phyloP scores from a whole-genome alignment of 2,329 filamentous ascomycete species.

The Shiraia sp. region DNA sequence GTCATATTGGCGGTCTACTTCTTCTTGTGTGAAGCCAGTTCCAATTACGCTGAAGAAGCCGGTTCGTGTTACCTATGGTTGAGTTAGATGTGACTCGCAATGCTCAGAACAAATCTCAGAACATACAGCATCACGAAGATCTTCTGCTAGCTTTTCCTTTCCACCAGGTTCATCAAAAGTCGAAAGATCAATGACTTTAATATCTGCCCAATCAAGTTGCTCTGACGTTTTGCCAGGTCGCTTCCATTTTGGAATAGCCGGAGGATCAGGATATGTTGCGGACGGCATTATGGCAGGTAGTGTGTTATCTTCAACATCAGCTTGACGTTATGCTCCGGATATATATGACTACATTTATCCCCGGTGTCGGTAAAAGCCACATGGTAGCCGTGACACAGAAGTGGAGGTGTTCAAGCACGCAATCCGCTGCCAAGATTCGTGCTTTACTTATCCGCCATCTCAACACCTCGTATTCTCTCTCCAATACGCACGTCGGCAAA shows the following conservation, averaged over 20 bases:
- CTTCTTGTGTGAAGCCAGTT: conserved; percentile 33
- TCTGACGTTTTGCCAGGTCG: conserved; percentile 29
- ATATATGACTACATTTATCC: conserved; percentile 2
- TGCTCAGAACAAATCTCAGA: neutral
- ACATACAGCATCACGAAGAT: conserved; percentile 58
- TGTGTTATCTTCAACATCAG: neutral
- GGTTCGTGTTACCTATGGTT: conserved; percentile 26
- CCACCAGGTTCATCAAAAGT: conserved; percentile 59
- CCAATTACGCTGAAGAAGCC: conserved; percentile 39
- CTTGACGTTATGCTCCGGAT: neutral
- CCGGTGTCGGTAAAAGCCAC: conserved; percentile 4
- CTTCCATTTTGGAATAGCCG: conserved; percentile 29
- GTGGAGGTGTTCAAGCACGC: conserved; percentile 25
- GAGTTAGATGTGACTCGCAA: neutral
- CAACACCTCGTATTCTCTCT: conserved; percentile 1
- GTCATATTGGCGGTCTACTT: conserved; percentile 37
- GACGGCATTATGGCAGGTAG: conserved; percentile 25
- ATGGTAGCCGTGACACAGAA: conserved; percentile 6
- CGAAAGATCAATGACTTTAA: conserved; percentile 47
- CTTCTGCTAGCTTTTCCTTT: conserved; percentile 57
- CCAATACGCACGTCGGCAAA: conserved; percentile 1
- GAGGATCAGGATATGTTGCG: conserved; percentile 15
- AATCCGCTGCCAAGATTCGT: conserved; percentile 29
- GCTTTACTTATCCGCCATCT: conserved; percentile 8
- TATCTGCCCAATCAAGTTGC: conserved; percentile 32